Percentiles rank a stretch among this genome's conserved stretches.
Conservation (phyloP, 108 stramenopile genomes). For the Nitzschia inconspicua region DNA sequence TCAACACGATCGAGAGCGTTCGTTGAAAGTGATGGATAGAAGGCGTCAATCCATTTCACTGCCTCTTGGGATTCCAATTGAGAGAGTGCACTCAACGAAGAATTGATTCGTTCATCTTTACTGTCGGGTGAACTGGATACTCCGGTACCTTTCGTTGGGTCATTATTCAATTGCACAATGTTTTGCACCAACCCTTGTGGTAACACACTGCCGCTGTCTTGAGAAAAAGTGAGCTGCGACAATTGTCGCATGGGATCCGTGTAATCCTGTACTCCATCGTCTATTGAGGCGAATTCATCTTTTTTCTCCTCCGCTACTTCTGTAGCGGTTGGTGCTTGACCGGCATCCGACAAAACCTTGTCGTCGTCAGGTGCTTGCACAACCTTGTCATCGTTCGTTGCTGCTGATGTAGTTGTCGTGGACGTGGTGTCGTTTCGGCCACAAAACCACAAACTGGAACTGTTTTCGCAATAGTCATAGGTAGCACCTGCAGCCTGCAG, state of each 20-base stretch:
- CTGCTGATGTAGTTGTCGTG: background rate
- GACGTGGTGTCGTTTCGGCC: conserved; percentile 1
- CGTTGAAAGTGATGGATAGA: conserved; percentile 46
- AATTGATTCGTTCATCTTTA: background rate
- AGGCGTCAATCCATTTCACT: conserved; percentile 16
- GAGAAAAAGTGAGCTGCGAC: too few relatives aligned
- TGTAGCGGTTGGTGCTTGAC: too few relatives aligned
- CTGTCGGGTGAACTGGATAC: background rate
- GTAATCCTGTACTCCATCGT: too few relatives aligned
- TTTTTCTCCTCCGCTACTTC: too few relatives aligned
- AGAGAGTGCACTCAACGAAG: background rate
- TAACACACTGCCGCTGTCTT: too few relatives aligned
- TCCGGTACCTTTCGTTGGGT: background rate
- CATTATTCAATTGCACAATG: background rate
- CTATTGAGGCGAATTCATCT: too few relatives aligned
- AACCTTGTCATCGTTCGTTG: background rate
- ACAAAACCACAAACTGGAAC: background rate
- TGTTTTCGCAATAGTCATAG: conserved; percentile 22
- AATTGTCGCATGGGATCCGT: too few relatives aligned
- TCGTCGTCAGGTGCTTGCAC: too few relatives aligned
- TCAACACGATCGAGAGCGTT: conserved; percentile 39
- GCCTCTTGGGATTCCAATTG: conserved; percentile 8
- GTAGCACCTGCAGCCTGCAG: conserved; percentile 16
- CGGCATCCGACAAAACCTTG: too few relatives aligned
- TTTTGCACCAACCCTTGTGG: background rate